Base-by-base conservation (phyloP, 805 yeast genomes). In the Lipomyces japonicus region DNA sequence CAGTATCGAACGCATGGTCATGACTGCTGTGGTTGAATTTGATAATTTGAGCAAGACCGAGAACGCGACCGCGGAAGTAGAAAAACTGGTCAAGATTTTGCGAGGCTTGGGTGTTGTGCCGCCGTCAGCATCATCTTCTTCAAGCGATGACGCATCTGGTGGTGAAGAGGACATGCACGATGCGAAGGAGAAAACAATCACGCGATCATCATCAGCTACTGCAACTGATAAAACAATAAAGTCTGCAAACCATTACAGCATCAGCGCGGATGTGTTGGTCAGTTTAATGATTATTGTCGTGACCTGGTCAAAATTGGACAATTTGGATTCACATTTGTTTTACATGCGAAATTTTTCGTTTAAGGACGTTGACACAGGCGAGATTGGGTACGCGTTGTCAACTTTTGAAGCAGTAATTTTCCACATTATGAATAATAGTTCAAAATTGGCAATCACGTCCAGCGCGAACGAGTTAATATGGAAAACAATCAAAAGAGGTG, bases 321-420 rank as follows among this genome's bases (percentile, higher is more conserved):
- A 81, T 58, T 63, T 88, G 23, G 82, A 79, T 56, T 75, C 78
- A 2, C 89, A 85, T 57, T 63, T 90, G 9, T 73, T 69, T 40
- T 88, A 86, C 63, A 75, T 89, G 43, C 79, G 80, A 53, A 70
- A 75, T 35, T 87, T 84, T 61, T 75, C 82, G 2, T 66, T 66
- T 32, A 68, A 67, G n/a, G 73, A 72, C 35, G 61, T 72, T 5
- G 78, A 74, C 37, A 63, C 72, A 2, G 96, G 96, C 0, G 71
- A 78, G 22, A 65, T 77, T 26, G 95, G 86, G 9, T 91, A 91
- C 64, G 82, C 89, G 1, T 58, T 88, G 12, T 83, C 95, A 39
- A 87, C 95, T 4, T 71, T 89, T 39, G 95, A 89, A 60, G 95
- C 89, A 0, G 95, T 86, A 0, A 61, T 87, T 6, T 78, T 70